Percentiles rank a stretch among this genome's conserved stretches.
Conservation (phyloP, 2,329 filamentous ascomycete genomes). For the Cucurbitaria berberidis region DNA sequence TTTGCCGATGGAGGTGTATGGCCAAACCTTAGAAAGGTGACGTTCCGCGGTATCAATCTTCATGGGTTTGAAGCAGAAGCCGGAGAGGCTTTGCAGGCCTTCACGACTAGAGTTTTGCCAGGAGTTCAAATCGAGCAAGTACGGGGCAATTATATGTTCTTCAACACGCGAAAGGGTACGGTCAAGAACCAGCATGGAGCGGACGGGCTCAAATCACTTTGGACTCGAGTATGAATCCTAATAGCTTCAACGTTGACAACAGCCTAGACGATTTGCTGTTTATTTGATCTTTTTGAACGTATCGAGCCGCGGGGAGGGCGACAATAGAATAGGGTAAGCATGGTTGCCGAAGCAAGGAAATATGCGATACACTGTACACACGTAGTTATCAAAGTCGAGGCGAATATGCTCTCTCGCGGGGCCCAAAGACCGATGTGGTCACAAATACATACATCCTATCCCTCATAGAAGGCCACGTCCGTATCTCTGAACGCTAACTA, state of each 20-base stretch:
- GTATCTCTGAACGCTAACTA: not conserved
- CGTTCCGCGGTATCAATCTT: constrained; percentile 3
- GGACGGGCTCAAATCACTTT: not conserved
- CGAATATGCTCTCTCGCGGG: not conserved
- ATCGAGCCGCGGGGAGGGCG: not conserved
- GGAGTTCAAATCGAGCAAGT: not conserved
- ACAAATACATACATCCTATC: too few species aligned
- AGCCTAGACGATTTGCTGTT: not conserved
- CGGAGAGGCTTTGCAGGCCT: not conserved
- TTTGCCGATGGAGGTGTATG: constrained; percentile 2
- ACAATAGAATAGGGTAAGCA: not conserved
- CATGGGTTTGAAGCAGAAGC: not conserved
- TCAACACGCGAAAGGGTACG: not conserved
- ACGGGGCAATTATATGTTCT: constrained; percentile 4
- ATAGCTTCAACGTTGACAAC: not conserved
- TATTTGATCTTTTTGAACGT: not conserved
- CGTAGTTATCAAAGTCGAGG: not conserved
- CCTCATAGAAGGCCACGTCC: not conserved
- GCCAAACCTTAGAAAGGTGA: constrained; percentile 4
- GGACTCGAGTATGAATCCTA: not conserved
- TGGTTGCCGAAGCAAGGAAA: not conserved
- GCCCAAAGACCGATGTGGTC: not conserved
- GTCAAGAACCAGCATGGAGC: constrained; percentile 1
- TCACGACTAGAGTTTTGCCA: not conserved
- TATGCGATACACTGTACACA: not conserved